Base-by-base conservation (phyloP, 179 eudicot genomes). In the Pouteria campechiana region DNA sequence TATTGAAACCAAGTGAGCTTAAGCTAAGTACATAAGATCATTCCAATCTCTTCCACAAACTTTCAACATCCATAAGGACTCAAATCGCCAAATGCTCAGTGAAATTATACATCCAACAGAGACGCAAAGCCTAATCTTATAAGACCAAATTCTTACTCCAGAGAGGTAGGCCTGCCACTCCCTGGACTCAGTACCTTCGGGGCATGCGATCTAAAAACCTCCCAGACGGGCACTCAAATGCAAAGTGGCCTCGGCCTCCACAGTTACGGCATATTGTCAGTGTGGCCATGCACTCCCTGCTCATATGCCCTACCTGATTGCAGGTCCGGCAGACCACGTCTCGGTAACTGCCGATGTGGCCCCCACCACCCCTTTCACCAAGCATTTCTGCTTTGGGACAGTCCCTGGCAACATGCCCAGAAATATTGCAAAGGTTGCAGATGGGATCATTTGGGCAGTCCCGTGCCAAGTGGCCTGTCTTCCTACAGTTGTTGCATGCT, bases 401-500 rank as follows among this genome's bases (percentile, higher is more conserved):
- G 24, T 56, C 70, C 66, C 98, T 76, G 25, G 94, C 81, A 23
- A 90, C 57, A 28, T 90, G 98, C 8, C 98, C 98, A 3, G 81
- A 58, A 14, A 90, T 66, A 38, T 90, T 90, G 53, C 97, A 89
- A 68, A 68, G 33, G 64, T 90, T 90, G 70, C 98, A 90, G 25
- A 90, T 81, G 11, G 95, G 95, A 25, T 85, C 90, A 16, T 81
- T 63, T 32, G 53, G 47, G 57, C 98, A 90, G 29, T 86, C 98
- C 12, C 94, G 95, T 8, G 93, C 95, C 7, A 90, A 72, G 61
- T 90, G 98, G 15, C 95, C 98, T 0, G 95, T 81, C 59, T 86
- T 81, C 75, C 97, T 74, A 49, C 98, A 90, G 62, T 90, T 90
- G 73, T 86, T 90, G 79, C 98, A 90, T 11, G 95, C 97, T 73